Conservation (phyloP, 2,329 filamentous ascomycete genomes). For the Colletotrichum tofieldiae region DNA sequence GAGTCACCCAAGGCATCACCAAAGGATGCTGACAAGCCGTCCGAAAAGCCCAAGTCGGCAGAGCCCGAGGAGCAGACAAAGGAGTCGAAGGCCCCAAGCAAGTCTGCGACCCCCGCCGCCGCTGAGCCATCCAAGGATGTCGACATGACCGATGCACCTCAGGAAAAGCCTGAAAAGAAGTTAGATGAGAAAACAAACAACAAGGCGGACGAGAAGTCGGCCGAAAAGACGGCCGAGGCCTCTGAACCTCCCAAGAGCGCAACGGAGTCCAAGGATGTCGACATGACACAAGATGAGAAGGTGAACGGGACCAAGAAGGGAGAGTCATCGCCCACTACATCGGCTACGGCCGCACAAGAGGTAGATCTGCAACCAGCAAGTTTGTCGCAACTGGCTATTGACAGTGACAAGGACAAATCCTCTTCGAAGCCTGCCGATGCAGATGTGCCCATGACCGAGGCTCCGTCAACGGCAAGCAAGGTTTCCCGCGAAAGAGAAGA, state of each 20-base stretch:
- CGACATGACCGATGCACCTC: conserved; percentile 47
- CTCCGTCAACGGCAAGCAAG: conserved; percentile 67
- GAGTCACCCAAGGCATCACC: conserved; percentile 20
- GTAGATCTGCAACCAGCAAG: conserved; percentile 54
- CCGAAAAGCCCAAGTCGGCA: conserved; percentile 12
- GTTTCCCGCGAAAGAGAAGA: conserved; percentile 84
- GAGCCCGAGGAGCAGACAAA: conserved; percentile 28
- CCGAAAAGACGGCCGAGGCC: conserved; percentile 29
- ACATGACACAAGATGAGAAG: conserved; percentile 39
- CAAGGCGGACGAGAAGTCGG: conserved; percentile 1
- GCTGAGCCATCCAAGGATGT: conserved; percentile 45
- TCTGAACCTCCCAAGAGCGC: conserved; percentile 38
- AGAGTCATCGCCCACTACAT: conserved; percentile 12
- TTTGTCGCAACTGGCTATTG: conserved; percentile 58
- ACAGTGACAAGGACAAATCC: conserved; percentile 49
- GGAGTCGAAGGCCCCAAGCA: conserved; percentile 19
- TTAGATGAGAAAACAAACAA: conserved; percentile 1
- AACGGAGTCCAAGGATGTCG: conserved; percentile 30
- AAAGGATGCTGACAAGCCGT: conserved; percentile 16
- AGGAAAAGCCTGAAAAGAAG: conserved; percentile 17
- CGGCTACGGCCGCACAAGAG: conserved; percentile 48
- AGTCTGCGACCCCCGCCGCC: background rate
- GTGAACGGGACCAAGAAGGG: conserved; percentile 29
- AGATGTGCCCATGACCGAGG: conserved; percentile 71
- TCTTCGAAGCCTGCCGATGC: conserved; percentile 18